Percentiles rank a stretch among this genome's conserved stretches.
phyloP scores from a whole-genome alignment of 805 yeast genomes.

The Saccharomyces mikatae region DNA sequence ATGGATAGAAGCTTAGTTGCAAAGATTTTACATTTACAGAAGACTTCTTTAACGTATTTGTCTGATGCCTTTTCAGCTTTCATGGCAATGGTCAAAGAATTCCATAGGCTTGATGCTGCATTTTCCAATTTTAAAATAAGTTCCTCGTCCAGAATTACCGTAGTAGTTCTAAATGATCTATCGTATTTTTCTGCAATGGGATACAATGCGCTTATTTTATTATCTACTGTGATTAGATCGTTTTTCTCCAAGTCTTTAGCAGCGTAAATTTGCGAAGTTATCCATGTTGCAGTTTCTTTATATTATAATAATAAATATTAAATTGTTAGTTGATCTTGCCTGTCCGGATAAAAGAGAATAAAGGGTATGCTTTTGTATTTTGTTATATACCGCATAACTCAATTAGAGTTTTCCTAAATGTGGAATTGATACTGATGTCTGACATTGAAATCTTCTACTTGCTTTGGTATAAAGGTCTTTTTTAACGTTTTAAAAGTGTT shows the following conservation, averaged over 20 bases:
- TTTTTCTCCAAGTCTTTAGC: conserved; percentile 1
- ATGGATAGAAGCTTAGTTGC: conserved; percentile 28
- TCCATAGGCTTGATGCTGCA: conserved; percentile 34
- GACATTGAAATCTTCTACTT: neutral
- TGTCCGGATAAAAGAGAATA: neutral
- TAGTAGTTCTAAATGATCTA: conserved; percentile 21
- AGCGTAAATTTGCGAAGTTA: conserved; percentile 9
- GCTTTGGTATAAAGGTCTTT: neutral
- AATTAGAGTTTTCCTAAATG: conserved; percentile 12
- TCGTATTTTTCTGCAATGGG: conserved; percentile 30
- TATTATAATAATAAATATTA: neutral
- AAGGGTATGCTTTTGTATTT: neutral
- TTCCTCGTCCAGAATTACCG: conserved; percentile 14
- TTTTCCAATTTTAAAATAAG: conserved; percentile 20
- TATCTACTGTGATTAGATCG: conserved; percentile 3
- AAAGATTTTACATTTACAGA: conserved; percentile 24
- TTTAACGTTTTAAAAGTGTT: neutral
- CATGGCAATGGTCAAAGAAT: conserved; percentile 24
- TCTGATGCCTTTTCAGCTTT: conserved; percentile 14
- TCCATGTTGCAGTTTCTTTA: conserved; percentile 18
- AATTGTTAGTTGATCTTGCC: neutral
- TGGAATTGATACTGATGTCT: conserved; percentile 8
- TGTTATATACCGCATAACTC: conserved; percentile 18
- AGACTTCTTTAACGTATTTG: neutral
- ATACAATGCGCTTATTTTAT: conserved; percentile 18